Conservation (phyloP, 192 early-diverging fungal genomes). For the Dimargaris xerosporica region DNA sequence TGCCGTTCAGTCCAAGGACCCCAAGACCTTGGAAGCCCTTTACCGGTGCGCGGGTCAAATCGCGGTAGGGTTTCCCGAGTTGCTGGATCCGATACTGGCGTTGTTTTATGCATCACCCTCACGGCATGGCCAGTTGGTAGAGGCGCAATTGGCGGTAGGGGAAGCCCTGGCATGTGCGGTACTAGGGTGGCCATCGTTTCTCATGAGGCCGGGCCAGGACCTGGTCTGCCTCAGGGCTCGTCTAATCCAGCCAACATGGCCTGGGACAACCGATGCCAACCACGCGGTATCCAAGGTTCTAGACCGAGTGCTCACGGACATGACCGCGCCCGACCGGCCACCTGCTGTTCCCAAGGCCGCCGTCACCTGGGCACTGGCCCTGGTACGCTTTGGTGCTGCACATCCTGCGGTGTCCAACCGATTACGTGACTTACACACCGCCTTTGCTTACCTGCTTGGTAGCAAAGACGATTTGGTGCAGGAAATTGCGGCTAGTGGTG, state of each 20-base stretch:
- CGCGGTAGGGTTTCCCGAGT: slow-evolving; percentile 24
- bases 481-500: slow-evolving; percentile 75
- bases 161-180: slow-evolving; percentile 52
- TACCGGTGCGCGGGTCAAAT: slow-evolving; percentile 52
- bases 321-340: slow-evolving; percentile 33
- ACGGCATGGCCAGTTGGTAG: slow-evolving; percentile 55
- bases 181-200: slow-evolving; percentile 46
- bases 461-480: slow-evolving; percentile 82
- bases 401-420: slow-evolving; percentile 19
- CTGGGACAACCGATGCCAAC: slow-evolving; percentile 12
- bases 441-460: slow-evolving; percentile 55
- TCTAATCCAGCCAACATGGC: slow-evolving; percentile 16
- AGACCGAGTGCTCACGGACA: slow-evolving; percentile 35
- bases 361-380: slow-evolving; percentile 63
- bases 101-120: slow-evolving; percentile 22
- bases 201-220: slow-evolving; percentile 56
- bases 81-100: slow-evolving; percentile 21
- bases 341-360: slow-evolving; percentile 45
- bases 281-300: slow-evolving; percentile 23
- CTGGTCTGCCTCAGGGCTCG: slow-evolving; percentile 26
- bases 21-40: slow-evolving; percentile 62
- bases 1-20: slow-evolving; percentile 34
- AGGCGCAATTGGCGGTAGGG: slow-evolving; percentile 73
- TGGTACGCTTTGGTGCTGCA: slow-evolving; percentile 41
- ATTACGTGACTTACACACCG: slow-evolving; percentile 50